These are phyloP conservation scores for Leptographium procerum DNA, from an alignment of 2,329 filamentous ascomycete species.

Conservation along the genomic window DNA sequence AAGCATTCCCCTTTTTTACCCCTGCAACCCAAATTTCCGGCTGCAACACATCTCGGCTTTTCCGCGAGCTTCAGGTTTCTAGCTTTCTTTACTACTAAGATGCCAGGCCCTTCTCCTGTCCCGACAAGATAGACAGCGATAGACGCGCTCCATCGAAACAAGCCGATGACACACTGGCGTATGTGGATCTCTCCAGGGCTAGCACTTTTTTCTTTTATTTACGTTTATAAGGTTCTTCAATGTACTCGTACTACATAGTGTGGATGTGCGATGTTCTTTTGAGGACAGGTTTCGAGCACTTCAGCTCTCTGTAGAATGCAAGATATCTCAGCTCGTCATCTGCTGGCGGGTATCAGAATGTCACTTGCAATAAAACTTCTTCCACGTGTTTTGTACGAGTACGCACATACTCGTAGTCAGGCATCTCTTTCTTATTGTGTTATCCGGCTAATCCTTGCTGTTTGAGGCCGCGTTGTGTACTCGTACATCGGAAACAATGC, in stretches of 20 bases:
- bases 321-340: no score
- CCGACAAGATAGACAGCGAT: background rate
- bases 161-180: background rate
- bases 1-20: constrained; percentile 2
- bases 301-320: no score
- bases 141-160: background rate
- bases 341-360: no score
- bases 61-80: background rate
- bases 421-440: no score
- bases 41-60: constrained; percentile 4
- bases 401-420: no score
- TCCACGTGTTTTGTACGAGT: no score
- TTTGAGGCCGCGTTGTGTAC: no score
- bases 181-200: background rate
- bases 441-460: no score
- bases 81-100: no score
- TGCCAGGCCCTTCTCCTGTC: background rate
- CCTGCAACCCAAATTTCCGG: constrained; percentile 11
- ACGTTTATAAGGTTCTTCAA: background rate
- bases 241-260: background rate
- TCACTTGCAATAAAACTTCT: no score
- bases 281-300: no score
- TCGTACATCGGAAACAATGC: no score
- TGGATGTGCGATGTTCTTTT: background rate
- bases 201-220: background rate